Evolutionary conservation across 2,329 filamentous ascomycete genomes (phyloP), one percentile per base, ranked within the genome.

Genomic region (Colletotrichum tamarilloi): DNA sequence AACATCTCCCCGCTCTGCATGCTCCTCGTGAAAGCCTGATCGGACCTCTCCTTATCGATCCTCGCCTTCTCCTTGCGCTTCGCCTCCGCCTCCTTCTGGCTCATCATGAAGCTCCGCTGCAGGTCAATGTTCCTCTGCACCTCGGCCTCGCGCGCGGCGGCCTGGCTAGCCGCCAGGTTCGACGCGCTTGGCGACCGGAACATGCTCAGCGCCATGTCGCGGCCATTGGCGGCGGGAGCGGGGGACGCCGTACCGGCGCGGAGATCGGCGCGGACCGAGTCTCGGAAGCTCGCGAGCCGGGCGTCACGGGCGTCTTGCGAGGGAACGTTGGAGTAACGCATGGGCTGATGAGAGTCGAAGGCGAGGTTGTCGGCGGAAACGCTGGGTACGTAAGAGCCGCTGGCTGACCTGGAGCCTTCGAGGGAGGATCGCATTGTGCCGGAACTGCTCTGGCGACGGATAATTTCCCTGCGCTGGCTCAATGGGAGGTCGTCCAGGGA

Each of bases 1-100:
- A 93, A 86, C 85, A 97, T 89, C 75, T 93, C 90, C 0, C 92
- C 92, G 19, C 90, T 91, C 67, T 94, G 88, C 93, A 97, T 97
- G 76, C 90, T 88, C 80, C 92, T 90, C 76, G 95, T 93, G 77
- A 95, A 91, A 49, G 87, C 87, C 62, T 88, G 88, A 16, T 94
- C 91, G 6, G 87, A 85, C 67, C 89, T 85, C 75, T 90, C 87
- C 75, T 88, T 89, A 62, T 89, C 89, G 55, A 86, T 83, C 68
- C 87, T 86, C 76, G 91, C 88, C 77, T 88, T 85, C 79, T 92
- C 89, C 65, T 87, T 87, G 64, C 87, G 87, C 78, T 89, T 86
- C 65, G 90, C 87, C 78, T 91, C 90, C 35, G 90, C 90, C 75
- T 92, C 90, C 76, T 88, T 89, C 76, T 93, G 91, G 46, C 86